Evolutionary conservation across 2,329 filamentous ascomycete genomes (phyloP).

Genomic region (Byssochlamys sp.): DNA sequence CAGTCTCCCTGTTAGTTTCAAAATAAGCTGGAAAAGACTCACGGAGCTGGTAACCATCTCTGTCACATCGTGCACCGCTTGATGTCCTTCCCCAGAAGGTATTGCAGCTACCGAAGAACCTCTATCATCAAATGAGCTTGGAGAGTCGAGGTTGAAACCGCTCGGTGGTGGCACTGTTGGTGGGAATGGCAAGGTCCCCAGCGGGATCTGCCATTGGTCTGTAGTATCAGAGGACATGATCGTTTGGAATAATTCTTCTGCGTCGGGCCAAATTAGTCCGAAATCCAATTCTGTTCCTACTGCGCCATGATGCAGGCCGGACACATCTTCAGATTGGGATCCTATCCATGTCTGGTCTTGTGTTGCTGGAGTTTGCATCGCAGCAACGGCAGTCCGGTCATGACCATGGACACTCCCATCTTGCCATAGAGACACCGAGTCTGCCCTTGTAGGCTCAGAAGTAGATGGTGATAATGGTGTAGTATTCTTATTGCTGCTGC

Average conservation of each 20-base stretch:
- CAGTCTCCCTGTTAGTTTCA: neutral
- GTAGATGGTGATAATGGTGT: constrained; percentile 2
- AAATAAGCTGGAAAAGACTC: constrained; percentile 9
- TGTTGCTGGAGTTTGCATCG: constrained; percentile 2
- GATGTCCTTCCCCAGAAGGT: constrained; percentile 33
- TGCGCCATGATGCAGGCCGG: constrained; percentile 14
- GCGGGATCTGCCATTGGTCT: constrained; percentile 35
- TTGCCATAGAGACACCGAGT: neutral
- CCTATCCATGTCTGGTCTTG: constrained; percentile 15
- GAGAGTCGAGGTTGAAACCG: constrained; percentile 24
- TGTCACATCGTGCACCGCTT: constrained; percentile 38
- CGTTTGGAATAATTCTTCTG: constrained; percentile 36
- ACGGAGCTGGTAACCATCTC: constrained; percentile 37
- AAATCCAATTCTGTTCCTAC: constrained; percentile 28
- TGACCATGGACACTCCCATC: neutral
- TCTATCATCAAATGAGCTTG: constrained; percentile 29
- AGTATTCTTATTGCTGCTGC: constrained; percentile 3
- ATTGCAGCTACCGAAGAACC: constrained; percentile 28
- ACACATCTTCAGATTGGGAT: constrained; percentile 11
- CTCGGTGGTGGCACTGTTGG: constrained; percentile 21
- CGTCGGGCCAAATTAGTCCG: constrained; percentile 37
- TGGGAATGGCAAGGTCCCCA: constrained; percentile 33
- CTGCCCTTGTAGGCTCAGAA: neutral
- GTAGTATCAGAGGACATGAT: constrained; percentile 33
- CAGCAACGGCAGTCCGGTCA: neutral